A percentile compares a stretch with the other conserved stretches of the same genome.
These are phyloP conservation scores for Babjeviella inositovora DNA, from an alignment of 805 yeast species.

Conservation along the genomic window DNA sequence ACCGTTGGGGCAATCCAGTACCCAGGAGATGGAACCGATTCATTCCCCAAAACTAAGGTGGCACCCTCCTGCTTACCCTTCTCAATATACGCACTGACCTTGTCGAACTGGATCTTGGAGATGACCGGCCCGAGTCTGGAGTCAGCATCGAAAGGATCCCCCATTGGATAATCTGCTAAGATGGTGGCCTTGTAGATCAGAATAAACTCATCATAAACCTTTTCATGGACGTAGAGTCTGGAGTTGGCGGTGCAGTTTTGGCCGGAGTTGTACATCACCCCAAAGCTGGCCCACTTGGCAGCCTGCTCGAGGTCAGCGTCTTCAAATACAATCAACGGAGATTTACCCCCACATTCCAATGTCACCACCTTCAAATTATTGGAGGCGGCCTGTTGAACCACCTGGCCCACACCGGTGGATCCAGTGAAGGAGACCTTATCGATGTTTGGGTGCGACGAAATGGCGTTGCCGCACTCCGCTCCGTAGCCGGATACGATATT, in stretches of 20 bases:
- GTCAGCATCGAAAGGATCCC: conserved; percentile 29
- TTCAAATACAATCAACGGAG: conserved; percentile 43
- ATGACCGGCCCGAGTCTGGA: conserved; percentile 50
- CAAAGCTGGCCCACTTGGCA: conserved; percentile 51
- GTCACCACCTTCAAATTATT: conserved; percentile 46
- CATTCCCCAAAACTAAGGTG: conserved; percentile 23
- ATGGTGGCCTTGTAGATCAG: conserved; percentile 25
- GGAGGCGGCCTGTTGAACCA: conserved; percentile 47
- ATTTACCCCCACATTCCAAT: conserved; percentile 61
- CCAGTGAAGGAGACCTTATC: conserved; percentile 54
- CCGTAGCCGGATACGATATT: conserved; percentile 64
- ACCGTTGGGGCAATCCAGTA: conserved; percentile 64
- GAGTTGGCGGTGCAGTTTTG: conserved; percentile 60
- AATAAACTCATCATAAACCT: conserved; percentile 36
- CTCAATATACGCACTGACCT: conserved; percentile 24
- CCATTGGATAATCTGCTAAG: conserved; percentile 32
- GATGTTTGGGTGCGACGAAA: conserved; percentile 42
- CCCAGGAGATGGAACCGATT: conserved; percentile 31
- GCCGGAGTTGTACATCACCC: conserved; percentile 50
- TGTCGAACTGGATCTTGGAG: conserved; percentile 37
- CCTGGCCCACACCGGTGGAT: conserved; percentile 49
- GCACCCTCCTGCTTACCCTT: conserved; percentile 33
- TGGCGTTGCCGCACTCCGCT: conserved; percentile 47
- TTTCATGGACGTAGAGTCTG: conserved; percentile 40
- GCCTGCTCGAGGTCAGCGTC: conserved; percentile 55